Conservation (phyloP, 371 early-diverging fungal species). For the Circinella minor region DNA sequence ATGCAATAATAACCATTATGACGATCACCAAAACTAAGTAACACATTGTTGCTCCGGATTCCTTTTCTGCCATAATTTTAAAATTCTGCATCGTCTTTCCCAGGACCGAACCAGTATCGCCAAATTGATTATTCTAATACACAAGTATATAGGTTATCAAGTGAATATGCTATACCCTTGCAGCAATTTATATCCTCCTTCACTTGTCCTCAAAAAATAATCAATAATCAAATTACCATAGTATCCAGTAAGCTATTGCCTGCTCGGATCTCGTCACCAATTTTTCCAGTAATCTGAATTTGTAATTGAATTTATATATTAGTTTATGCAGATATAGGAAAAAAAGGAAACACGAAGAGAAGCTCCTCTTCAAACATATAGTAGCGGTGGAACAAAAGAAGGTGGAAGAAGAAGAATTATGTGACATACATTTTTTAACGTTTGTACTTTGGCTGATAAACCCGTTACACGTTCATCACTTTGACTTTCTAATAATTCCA, state of each 20-base stretch:
- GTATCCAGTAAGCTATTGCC: slow-evolving; percentile 52
- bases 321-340: neutral
- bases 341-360: neutral
- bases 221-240: slow-evolving; percentile 34
- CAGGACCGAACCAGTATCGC: slow-evolving; percentile 45
- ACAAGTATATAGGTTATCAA: too few relatives aligned
- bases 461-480: slow-evolving; percentile 54
- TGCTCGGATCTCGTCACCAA: slow-evolving; percentile 54
- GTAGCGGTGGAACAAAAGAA: too few relatives aligned
- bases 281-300: slow-evolving; percentile 52
- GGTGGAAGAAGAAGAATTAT: neutral
- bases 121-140: slow-evolving; percentile 53
- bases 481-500: slow-evolving; percentile 54
- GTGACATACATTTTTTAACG: slow-evolving; percentile 45
- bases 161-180: too few relatives aligned
- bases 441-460: slow-evolving; percentile 51
- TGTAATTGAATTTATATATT: neutral
- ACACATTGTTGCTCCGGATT: slow-evolving; percentile 52
- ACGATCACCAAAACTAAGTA: slow-evolving; percentile 51
- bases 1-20: slow-evolving; percentile 41
- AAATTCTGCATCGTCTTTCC: slow-evolving; percentile 57
- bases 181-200: neutral
- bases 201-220: neutral
- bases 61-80: slow-evolving; percentile 54
- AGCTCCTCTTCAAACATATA: too few relatives aligned